Conservation (phyloP, 75 land plant genomes). For the Ceratopteris richardii region DNA sequence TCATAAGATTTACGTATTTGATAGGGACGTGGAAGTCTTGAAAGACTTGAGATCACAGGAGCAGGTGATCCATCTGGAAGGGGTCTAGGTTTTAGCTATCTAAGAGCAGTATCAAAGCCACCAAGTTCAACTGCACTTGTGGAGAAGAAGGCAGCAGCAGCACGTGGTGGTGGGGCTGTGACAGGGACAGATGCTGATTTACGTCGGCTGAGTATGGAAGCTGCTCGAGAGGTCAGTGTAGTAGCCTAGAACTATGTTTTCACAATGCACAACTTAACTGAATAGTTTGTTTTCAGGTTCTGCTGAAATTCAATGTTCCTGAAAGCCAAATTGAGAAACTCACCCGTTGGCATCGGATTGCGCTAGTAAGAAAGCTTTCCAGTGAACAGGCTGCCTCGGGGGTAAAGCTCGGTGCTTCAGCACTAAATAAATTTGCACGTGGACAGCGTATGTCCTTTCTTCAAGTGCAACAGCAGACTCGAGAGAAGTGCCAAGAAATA, state of each 20-base stretch:
- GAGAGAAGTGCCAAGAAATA: slow-evolving; percentile 97
- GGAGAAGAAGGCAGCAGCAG: slow-evolving; percentile 79
- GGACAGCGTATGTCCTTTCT: slow-evolving; percentile 95
- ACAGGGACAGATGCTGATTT: slow-evolving; percentile 99
- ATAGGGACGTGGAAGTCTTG: slow-evolving; percentile 85
- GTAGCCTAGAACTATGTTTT: not conserved
- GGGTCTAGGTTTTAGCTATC: slow-evolving; percentile 96
- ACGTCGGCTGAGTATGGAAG: slow-evolving; percentile 96
- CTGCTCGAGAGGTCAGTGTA: slow-evolving; percentile 76
- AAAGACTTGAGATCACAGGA: slow-evolving; percentile 92
- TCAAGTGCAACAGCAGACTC: slow-evolving; percentile 90
- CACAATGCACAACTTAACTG: too few relatives aligned
- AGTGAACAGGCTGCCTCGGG: slow-evolving; percentile 99
- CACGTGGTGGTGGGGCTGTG: slow-evolving; percentile 67
- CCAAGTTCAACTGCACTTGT: slow-evolving; percentile 56
- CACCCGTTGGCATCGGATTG: slow-evolving; percentile 96
- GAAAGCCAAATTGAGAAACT: slow-evolving; percentile 81
- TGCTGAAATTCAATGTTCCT: slow-evolving; percentile 81
- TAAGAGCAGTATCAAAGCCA: slow-evolving; percentile 77
- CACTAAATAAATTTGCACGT: slow-evolving; percentile 87
- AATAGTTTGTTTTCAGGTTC: slow-evolving; percentile 42
- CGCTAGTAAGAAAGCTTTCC: slow-evolving; percentile 88
- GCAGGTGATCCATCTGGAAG: slow-evolving; percentile 98
- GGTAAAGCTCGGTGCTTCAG: slow-evolving; percentile 60
- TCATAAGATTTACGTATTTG: not conserved